Percentiles rank a stretch among this genome's conserved stretches.
phyloP scores from a whole-genome alignment of 2,329 filamentous ascomycete species.

The Chaetomium globosum region DNA sequence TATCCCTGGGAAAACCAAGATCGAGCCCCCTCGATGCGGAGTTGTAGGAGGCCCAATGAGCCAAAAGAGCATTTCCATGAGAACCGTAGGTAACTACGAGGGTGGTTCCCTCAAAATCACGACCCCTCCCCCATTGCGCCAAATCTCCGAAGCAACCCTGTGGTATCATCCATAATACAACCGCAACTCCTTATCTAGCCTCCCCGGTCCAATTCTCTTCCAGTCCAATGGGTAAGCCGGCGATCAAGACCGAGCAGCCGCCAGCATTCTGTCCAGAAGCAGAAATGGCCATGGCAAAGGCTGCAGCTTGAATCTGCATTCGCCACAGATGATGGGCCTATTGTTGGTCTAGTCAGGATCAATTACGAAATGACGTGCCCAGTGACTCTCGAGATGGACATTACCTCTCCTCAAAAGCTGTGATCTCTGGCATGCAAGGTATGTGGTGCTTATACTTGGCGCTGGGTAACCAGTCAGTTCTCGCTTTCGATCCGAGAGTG shows the following conservation, averaged over 20 bases:
- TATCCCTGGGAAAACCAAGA: too few species aligned
- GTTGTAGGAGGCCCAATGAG: too few species aligned
- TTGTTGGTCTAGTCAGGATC: not conserved
- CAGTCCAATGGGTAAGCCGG: too few species aligned
- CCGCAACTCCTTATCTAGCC: not conserved
- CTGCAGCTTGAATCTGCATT: constrained; percentile 14
- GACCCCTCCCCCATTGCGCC: not conserved
- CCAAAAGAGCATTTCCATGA: too few species aligned
- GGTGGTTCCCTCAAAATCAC: not conserved
- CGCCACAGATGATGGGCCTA: constrained; percentile 18
- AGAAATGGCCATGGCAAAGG: not conserved
- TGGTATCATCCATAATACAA: not conserved
- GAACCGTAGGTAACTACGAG: not conserved
- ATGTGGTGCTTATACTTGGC: constrained; percentile 10
- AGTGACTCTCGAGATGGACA: not conserved
- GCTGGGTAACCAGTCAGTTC: not conserved
- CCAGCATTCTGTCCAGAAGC: not conserved
- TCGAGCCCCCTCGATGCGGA: too few species aligned
- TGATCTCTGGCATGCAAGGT: constrained; percentile 11
- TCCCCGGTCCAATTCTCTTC: too few species aligned
- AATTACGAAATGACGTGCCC: not conserved
- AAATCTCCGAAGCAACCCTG: not conserved
- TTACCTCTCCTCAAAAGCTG: constrained; percentile 23
- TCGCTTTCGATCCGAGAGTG: not conserved
- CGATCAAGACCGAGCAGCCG: not conserved